Conservation (phyloP, 2,329 filamentous ascomycete species). For the Cladosporium sp. region DNA sequence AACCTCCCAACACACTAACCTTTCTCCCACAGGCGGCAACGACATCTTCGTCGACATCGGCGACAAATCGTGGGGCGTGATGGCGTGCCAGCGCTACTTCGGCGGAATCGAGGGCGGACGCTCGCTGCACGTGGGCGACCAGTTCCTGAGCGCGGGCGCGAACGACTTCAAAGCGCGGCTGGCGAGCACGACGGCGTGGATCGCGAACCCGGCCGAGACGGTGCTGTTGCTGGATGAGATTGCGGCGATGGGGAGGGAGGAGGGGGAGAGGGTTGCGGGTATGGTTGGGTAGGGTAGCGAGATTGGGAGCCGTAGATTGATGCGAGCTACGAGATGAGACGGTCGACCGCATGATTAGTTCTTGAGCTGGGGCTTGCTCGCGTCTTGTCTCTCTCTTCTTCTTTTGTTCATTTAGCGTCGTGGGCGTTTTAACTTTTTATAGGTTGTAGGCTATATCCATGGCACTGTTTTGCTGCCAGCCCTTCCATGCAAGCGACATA, state of each 20-base stretch:
- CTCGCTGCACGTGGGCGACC: conserved; percentile 89
- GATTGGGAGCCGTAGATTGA: not conserved
- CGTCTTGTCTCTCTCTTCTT: too few relatives aligned
- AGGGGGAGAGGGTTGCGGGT: not conserved
- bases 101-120: conserved; percentile 66
- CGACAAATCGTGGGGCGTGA: conserved; percentile 93
- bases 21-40: conserved; percentile 55
- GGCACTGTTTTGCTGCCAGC: too few relatives aligned
- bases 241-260: conserved; percentile 20
- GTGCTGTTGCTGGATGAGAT: conserved; percentile 84
- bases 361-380: too few relatives aligned
- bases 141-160: conserved; percentile 88
- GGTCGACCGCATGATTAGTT: not conserved
- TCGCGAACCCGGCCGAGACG: conserved; percentile 86
- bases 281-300: too few relatives aligned
- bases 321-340: not conserved
- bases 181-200: conserved; percentile 94
- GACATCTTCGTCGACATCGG: conserved; percentile 99
- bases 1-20: not conserved
- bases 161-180: conserved; percentile 96
- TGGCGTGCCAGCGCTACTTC: conserved; percentile 87
- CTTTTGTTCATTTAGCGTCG: too few relatives aligned
- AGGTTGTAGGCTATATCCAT: too few relatives aligned
- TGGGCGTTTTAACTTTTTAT: too few relatives aligned
- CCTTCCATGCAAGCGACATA: too few relatives aligned